phyloP scores from a whole-genome alignment of 2,329 filamentous ascomycete genomes.

The Xylariaceae sp. region DNA sequence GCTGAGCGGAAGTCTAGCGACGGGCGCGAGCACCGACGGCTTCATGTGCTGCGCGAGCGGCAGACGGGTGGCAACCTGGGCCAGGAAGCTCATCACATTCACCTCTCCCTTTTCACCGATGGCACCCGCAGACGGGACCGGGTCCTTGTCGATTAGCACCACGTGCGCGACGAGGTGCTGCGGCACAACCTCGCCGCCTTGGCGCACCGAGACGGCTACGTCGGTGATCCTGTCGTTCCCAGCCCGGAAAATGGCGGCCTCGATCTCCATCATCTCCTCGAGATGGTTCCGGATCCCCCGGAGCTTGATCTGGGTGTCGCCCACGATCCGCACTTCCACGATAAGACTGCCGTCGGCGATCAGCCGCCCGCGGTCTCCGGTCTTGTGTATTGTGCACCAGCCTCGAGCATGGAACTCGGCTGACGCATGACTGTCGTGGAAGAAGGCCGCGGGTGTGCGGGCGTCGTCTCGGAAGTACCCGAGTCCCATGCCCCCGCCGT shows the following conservation, averaged over 20 bases:
- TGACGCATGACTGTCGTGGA: not conserved
- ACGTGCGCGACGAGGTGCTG: not conserved
- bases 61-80: not conserved
- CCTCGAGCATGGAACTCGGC: not conserved
- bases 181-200: not conserved
- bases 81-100: not conserved
- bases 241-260: constrained; percentile 14
- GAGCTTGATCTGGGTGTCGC: constrained; percentile 29
- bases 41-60: not conserved
- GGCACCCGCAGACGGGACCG: no score
- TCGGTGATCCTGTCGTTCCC: constrained; percentile 10
- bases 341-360: constrained; percentile 26
- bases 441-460: constrained; percentile 2
- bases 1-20: not conserved
- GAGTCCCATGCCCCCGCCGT: constrained; percentile 3
- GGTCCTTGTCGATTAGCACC: not conserved
- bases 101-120: no score
- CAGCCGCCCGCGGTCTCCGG: constrained; percentile 33
- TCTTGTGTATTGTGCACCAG: constrained; percentile 16
- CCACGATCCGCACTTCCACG: constrained; percentile 28
- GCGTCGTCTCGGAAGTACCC: constrained; percentile 10
- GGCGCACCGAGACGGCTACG: constrained; percentile 14
- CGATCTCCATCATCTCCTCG: constrained; percentile 31
- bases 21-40: not conserved
- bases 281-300: constrained; percentile 28